phyloP scores from a whole-genome alignment of 176 grass and related monocot species.

The Areca catechu region DNA sequence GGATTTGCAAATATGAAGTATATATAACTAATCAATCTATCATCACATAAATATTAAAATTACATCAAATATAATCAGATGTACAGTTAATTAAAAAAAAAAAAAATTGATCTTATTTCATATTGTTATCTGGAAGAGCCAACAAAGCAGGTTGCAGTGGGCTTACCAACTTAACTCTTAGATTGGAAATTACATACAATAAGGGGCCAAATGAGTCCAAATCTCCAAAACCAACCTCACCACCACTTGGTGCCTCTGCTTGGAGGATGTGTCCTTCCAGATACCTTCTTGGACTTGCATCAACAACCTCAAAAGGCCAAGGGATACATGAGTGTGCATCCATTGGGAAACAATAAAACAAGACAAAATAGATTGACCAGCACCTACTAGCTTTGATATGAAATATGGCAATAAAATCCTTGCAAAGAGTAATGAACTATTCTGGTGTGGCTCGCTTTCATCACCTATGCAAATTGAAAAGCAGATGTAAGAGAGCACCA shows the following conservation, averaged over 20 bases:
- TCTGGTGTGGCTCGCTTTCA: slow-evolving; percentile 6
- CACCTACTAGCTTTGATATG: too few relatives aligned
- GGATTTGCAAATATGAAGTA: too few relatives aligned
- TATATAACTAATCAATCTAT: too few relatives aligned
- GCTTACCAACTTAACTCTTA: slow-evolving; percentile 33
- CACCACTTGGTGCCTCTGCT: slow-evolving; percentile 23
- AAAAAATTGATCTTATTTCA: too few relatives aligned
- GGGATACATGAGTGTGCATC: too few relatives aligned
- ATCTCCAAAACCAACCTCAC: slow-evolving; percentile 3
- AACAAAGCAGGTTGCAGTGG: slow-evolving; percentile 52
- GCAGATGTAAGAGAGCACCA: slow-evolving; percentile 53
- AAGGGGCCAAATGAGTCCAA: slow-evolving; percentile 16
- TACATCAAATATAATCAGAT: too few relatives aligned
- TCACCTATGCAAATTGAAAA: slow-evolving; percentile 33
- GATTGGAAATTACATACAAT: slow-evolving; percentile 28
- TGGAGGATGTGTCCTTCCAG: slow-evolving; percentile 53
- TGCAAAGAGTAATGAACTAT: slow-evolving; percentile 31
- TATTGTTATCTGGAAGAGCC: slow-evolving; percentile 28
- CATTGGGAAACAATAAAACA: too few relatives aligned
- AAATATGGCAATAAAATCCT: slow-evolving; percentile 56
- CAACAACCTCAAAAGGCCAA: slow-evolving; percentile 65
- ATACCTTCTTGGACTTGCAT: slow-evolving; percentile 39
- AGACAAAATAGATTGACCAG: slow-evolving; percentile 69
- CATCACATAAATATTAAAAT: too few relatives aligned
- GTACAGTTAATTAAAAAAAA: too few relatives aligned